Evolutionary conservation across 2,329 filamentous ascomycete genomes (phyloP).

Genomic region (Cladosporium cucumerinum): DNA sequence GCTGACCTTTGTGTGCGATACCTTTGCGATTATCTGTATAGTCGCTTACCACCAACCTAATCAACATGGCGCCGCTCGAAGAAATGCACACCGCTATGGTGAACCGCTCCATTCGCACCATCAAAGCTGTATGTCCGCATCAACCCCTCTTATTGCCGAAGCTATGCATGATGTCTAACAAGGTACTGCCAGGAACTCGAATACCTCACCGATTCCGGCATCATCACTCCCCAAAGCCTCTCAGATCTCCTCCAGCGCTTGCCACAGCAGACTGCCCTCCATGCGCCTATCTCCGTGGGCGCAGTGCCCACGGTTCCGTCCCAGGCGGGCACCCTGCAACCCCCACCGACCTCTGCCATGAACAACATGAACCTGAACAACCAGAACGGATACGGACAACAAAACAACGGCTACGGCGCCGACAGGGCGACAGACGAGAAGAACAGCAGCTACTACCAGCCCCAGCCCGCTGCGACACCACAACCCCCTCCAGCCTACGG

Average conservation of each 20-base stretch:
- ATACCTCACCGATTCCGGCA: slow-evolving; percentile 75
- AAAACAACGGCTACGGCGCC: slow-evolving; percentile 16
- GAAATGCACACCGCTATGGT: slow-evolving; percentile 57
- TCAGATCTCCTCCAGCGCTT: slow-evolving; percentile 71
- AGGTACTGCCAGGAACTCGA: slow-evolving; percentile 74
- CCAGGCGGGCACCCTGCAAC: slow-evolving; percentile 23
- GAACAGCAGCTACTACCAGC: slow-evolving; percentile 37
- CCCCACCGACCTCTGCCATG: slow-evolving; percentile 28
- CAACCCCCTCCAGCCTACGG: slow-evolving; percentile 55
- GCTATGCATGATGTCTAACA: slow-evolving; percentile 12
- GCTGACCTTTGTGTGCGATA: neutral
- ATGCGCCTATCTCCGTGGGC: slow-evolving; percentile 37
- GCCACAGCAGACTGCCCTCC: slow-evolving; percentile 64
- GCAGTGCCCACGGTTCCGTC: slow-evolving; percentile 32
- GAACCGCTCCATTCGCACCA: slow-evolving; percentile 81
- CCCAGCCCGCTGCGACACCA: slow-evolving; percentile 32
- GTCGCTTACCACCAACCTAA: neutral
- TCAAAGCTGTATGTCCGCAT: slow-evolving; percentile 67
- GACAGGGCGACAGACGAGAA: slow-evolving; percentile 34
- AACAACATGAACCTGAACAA: slow-evolving; percentile 31
- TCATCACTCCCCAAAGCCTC: slow-evolving; percentile 73
- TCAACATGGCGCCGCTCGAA: slow-evolving; percentile 36
- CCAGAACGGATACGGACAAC: slow-evolving; percentile 24
- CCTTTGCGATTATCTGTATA: neutral
- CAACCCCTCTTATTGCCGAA: neutral